Evolutionary conservation across 371 early-diverging fungal species (phyloP).

Genomic region (Mucor velutinosus): DNA sequence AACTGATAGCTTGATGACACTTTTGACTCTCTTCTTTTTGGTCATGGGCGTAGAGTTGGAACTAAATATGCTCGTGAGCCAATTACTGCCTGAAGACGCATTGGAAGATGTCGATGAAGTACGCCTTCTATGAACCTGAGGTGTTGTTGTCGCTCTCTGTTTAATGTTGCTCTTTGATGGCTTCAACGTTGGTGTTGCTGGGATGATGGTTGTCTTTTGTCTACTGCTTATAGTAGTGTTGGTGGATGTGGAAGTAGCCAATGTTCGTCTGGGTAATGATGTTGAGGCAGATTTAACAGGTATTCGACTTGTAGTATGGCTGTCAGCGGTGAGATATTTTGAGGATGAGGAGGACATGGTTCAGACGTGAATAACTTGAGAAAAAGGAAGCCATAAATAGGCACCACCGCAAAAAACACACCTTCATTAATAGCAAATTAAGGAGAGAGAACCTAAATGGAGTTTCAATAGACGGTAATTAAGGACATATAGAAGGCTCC

Average conservation of each 20-base stretch:
- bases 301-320: background rate
- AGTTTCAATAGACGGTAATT: background rate
- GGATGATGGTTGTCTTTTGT: background rate
- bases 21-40: constrained; percentile 10
- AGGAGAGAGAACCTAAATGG: background rate
- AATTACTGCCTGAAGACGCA: constrained; percentile 1
- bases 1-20: constrained; percentile 4
- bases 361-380: background rate
- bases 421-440: background rate
- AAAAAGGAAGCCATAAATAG: background rate
- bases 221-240: background rate
- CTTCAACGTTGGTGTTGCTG: background rate
- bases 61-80: constrained; percentile 12
- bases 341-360: constrained; percentile 4
- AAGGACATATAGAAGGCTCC: background rate
- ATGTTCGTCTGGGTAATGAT: background rate
- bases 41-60: background rate
- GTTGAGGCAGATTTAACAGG: constrained; percentile 14
- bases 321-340: background rate
- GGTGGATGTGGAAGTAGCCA: background rate
- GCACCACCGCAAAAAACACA: background rate
- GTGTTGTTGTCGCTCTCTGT: constrained; percentile 17
- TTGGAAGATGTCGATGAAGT: constrained; percentile 14
- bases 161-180: background rate
- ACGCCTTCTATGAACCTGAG: constrained; percentile 6